Conservation (phyloP, 2,329 filamentous ascomycete genomes). For the Ustulina deusta region DNA sequence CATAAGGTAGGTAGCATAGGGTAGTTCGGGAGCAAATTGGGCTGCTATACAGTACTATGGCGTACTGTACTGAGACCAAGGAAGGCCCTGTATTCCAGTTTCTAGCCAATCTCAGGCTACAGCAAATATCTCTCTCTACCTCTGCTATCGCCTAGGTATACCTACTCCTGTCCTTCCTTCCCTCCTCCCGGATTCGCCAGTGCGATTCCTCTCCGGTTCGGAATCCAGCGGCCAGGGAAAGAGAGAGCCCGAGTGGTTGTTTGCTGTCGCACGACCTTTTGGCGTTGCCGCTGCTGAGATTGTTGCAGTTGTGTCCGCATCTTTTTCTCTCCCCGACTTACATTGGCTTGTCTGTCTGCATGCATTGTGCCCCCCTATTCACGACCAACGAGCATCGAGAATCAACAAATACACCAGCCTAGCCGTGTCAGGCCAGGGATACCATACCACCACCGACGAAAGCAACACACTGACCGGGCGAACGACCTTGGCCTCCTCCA, state of each 20-base stretch:
- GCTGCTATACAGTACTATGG: not conserved
- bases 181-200: conserved; percentile 28
- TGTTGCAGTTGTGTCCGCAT: conserved; percentile 23
- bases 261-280: conserved; percentile 30
- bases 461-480: conserved; percentile 28
- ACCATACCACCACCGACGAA: conserved; percentile 24
- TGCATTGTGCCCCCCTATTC: conserved; percentile 34
- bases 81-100: conserved; percentile 21
- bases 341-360: conserved; percentile 20
- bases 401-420: conserved; percentile 28
- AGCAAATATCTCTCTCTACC: conserved; percentile 15
- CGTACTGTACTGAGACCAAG: conserved; percentile 16
- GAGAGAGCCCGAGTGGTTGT: conserved; percentile 34
- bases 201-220: conserved; percentile 37
- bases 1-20: not conserved
- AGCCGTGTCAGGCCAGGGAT: conserved; percentile 33
- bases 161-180: conserved; percentile 30
- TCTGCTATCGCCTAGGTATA: not conserved
- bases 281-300: conserved; percentile 25
- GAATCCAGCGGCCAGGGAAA: conserved; percentile 37
- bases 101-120: conserved; percentile 26
- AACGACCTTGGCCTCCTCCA: conserved; percentile 25
- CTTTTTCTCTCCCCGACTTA: conserved; percentile 10
- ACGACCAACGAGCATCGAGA: conserved; percentile 34
- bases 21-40: not conserved